Percentiles rank a stretch among this genome's conserved stretches.
Conservation (phyloP, 1,284 basidiomycete species). For the Puccinia triticina region DNA sequence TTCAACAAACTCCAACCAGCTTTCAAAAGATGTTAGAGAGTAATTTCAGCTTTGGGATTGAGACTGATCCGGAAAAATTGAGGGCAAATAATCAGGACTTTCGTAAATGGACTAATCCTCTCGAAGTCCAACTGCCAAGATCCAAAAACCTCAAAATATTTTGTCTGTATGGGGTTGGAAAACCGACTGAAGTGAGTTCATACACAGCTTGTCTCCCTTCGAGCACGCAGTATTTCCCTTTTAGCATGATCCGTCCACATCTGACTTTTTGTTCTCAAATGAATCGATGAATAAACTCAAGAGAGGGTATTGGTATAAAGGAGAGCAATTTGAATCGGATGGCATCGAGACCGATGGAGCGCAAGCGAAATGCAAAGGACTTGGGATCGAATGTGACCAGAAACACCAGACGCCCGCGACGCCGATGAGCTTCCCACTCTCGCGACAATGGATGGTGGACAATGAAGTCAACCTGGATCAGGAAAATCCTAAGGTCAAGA, state of each 20-base stretch:
- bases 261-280: conserved; percentile 13
- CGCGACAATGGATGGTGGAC: conserved; percentile 78
- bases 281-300: neutral
- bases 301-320: conserved; percentile 54
- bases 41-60: conserved; percentile 94
- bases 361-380: conserved; percentile 51
- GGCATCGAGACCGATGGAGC: conserved; percentile 55
- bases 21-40: conserved; percentile 78
- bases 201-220: conserved; percentile 40
- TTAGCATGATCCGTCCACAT: neutral
- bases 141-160: conserved; percentile 92
- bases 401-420: conserved; percentile 61
- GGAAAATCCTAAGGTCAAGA: conserved; percentile 65
- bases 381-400: conserved; percentile 55
- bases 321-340: conserved; percentile 56
- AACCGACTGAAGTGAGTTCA: conserved; percentile 81
- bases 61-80: conserved; percentile 69
- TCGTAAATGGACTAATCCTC: conserved; percentile 90
- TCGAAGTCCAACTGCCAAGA: conserved; percentile 82
- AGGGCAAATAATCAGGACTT: conserved; percentile 59
- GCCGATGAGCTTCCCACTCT: conserved; percentile 68
- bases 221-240: conserved; percentile 52
- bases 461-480: conserved; percentile 72
- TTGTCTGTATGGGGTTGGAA: conserved; percentile 93
- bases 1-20: conserved; percentile 77